Conservation (phyloP, 768 basidiomycete genomes). For the Lentinula detonsa region DNA sequence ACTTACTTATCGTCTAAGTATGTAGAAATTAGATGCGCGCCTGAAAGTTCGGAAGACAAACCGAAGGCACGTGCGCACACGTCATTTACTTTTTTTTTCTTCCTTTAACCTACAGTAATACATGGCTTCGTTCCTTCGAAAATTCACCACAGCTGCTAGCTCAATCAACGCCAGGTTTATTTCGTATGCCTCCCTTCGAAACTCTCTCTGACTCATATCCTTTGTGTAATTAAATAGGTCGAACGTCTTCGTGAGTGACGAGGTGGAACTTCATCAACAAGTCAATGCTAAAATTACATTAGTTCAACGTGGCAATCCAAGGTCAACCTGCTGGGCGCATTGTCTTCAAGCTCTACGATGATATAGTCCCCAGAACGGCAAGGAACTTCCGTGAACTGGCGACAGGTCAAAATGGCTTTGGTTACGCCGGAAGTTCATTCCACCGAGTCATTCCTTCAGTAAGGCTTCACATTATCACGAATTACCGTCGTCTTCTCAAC, state of each 20-base stretch:
- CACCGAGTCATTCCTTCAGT: conserved; percentile 5
- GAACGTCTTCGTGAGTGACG: not conserved
- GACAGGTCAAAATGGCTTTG: conserved; percentile 67
- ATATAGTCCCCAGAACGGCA: conserved; percentile 67
- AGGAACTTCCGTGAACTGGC: conserved; percentile 87
- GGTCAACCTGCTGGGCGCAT: conserved; percentile 44
- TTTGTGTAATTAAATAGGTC: not conserved
- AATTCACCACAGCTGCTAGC: conserved; percentile 4
- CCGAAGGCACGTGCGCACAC: not conserved
- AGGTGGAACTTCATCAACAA: not conserved
- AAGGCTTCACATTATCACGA: not conserved
- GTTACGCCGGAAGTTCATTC: conserved; percentile 50
- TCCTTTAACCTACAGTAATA: no score
- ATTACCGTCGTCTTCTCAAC: not conserved
- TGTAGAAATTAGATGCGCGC: no score
- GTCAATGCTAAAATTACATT: no score
- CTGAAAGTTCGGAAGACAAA: no score
- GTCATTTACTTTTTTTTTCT: not conserved
- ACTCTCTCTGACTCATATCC: no score
- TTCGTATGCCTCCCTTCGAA: no score
- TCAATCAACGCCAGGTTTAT: not conserved
- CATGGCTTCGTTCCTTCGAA: conserved; percentile 4
- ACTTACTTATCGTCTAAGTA: no score
- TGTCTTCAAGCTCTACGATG: conserved; percentile 83
- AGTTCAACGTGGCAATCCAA: conserved; percentile 43